Evolutionary conservation across 371 early-diverging fungal genomes (phyloP).

Genomic region (Batkoa obscura): DNA sequence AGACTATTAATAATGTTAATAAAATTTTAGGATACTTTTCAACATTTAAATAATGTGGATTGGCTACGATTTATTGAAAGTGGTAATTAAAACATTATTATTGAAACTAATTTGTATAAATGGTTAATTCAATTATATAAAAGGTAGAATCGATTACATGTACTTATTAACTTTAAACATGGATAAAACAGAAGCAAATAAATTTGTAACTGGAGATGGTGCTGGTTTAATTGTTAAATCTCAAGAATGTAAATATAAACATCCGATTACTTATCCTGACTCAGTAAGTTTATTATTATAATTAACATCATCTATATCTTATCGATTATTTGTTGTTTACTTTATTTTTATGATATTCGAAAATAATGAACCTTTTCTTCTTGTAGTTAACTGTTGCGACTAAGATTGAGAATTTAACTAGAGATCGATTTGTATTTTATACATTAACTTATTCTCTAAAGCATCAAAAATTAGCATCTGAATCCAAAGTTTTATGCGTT

Average conservation of each 20-base stretch:
- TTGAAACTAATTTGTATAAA: not conserved
- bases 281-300: not conserved
- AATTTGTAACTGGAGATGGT: not conserved
- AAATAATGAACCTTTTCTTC: not conserved
- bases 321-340: no score
- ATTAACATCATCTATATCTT: no score
- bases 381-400: constrained; percentile 6
- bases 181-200: not conserved
- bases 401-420: constrained; percentile 1
- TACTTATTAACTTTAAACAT: not conserved
- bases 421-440: constrained; percentile 3
- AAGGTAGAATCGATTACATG: constrained; percentile 5
- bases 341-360: no score
- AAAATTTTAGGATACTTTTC: constrained; percentile 2
- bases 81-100: not conserved
- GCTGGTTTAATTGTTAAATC: constrained; percentile 4
- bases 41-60: constrained; percentile 6
- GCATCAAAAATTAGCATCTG: not conserved
- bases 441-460: constrained; percentile 1
- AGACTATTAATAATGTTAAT: no score
- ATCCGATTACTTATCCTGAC: constrained; percentile 6
- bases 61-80: constrained; percentile 6
- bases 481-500: constrained; percentile 3
- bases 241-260: constrained; percentile 1
- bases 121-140: not conserved